phyloP scores from a whole-genome alignment of 192 early-diverging fungal species.

The Chytriomyces sp. region DNA sequence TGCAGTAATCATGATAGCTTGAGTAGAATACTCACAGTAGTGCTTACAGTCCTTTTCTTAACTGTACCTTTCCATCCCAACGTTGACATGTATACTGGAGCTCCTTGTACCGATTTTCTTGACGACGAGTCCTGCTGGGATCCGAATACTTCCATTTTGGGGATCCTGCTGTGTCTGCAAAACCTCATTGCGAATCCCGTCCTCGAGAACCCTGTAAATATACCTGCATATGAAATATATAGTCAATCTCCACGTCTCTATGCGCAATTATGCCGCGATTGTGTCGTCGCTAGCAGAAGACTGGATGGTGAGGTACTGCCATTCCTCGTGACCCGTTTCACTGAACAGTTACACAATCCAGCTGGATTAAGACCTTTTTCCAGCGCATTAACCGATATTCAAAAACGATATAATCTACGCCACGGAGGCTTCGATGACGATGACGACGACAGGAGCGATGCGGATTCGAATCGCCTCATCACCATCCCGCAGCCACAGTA shows the following conservation, averaged over 20 bases:
- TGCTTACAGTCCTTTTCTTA: conserved; percentile 44
- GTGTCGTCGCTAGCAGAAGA: conserved; percentile 51
- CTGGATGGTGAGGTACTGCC: conserved; percentile 32
- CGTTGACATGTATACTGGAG: conserved; percentile 50
- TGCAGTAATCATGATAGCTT: neutral
- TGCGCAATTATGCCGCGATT: conserved; percentile 52
- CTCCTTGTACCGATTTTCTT: conserved; percentile 43
- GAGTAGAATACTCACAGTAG: too few species aligned
- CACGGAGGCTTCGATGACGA: too few species aligned
- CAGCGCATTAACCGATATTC: neutral
- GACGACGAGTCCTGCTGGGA: conserved; percentile 41
- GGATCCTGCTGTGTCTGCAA: conserved; percentile 45
- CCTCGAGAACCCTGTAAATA: conserved; percentile 47
- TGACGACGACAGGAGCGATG: too few species aligned
- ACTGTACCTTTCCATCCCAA: conserved; percentile 64
- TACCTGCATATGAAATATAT: conserved; percentile 49
- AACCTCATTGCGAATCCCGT: conserved; percentile 46
- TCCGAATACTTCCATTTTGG: conserved; percentile 34
- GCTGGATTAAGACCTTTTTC: conserved; percentile 13
- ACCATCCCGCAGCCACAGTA: conserved; percentile 8
- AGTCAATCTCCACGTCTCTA: conserved; percentile 44
- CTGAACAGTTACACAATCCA: conserved; percentile 1
- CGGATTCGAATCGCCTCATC: too few species aligned
- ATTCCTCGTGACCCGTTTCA: too few species aligned
- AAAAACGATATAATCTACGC: too few species aligned